Conservation (phyloP, 768 basidiomycete genomes). For the Gelatoporia subvermispora region DNA sequence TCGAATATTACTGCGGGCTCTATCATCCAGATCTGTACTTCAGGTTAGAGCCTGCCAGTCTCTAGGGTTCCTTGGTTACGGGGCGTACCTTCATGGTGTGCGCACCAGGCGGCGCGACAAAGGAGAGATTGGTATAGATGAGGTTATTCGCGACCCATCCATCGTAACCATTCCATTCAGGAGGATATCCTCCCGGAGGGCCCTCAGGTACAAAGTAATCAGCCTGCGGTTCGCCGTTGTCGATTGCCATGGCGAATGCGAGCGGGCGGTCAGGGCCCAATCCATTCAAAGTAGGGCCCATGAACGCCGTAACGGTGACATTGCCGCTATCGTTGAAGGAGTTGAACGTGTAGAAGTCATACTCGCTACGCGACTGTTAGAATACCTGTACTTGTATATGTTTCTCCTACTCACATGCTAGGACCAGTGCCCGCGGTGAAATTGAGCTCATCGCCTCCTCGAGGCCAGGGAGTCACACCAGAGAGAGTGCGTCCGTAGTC, state of each 20-base stretch:
- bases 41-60: background rate
- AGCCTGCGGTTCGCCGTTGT: slow-evolving; percentile 36
- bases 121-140: slow-evolving; percentile 34
- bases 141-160: slow-evolving; percentile 54
- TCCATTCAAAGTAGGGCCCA: slow-evolving; percentile 52
- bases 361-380: slow-evolving; percentile 38
- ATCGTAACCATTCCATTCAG: slow-evolving; percentile 41
- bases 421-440: slow-evolving; percentile 64
- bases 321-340: slow-evolving; percentile 37
- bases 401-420: slow-evolving; percentile 45
- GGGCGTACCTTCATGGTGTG: slow-evolving; percentile 54
- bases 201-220: slow-evolving; percentile 40
- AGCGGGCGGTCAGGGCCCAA: slow-evolving; percentile 46
- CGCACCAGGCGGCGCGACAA: slow-evolving; percentile 42
- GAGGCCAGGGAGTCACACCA: slow-evolving; percentile 57
- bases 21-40: slow-evolving; percentile 43
- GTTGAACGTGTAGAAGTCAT: slow-evolving; percentile 63
- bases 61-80: slow-evolving; percentile 1
- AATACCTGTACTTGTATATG: too few relatives aligned
- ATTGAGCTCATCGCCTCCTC: slow-evolving; percentile 44
- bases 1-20: slow-evolving; percentile 58
- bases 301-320: slow-evolving; percentile 40
- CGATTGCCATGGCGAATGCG: slow-evolving; percentile 47
- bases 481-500: slow-evolving; percentile 57
- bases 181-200: slow-evolving; percentile 40